A percentile compares a stretch with the other conserved stretches of the same genome.
Conservation (phyloP, 257 asterid genomes). For the Echium plantagineum region DNA sequence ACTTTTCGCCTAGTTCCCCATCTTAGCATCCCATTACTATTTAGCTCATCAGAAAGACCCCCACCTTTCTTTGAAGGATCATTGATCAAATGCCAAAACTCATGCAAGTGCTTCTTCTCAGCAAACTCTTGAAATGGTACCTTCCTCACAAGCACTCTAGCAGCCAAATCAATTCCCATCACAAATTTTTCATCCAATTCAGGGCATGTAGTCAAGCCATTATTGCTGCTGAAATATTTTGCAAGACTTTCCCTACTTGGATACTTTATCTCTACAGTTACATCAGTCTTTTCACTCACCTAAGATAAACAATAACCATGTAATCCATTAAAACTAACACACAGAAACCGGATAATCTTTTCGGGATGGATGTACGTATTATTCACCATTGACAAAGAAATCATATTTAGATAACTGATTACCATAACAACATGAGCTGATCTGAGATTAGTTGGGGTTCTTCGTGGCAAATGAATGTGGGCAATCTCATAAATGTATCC, state of each 20-base stretch:
- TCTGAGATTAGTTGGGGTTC: slow-evolving; percentile 64
- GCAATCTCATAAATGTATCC: slow-evolving; percentile 71
- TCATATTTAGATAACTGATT: slow-evolving; percentile 4
- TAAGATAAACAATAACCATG: slow-evolving; percentile 8
- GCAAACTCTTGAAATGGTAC: slow-evolving; percentile 38
- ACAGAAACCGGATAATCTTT: background rate
- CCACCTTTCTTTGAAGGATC: slow-evolving; percentile 23
- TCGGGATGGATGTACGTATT: no score
- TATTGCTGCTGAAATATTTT: slow-evolving; percentile 48
- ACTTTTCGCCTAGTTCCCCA: slow-evolving; percentile 88
- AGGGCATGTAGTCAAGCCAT: slow-evolving; percentile 44
- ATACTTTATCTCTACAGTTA: slow-evolving; percentile 51
- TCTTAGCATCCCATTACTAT: slow-evolving; percentile 49
- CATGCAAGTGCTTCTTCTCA: slow-evolving; percentile 36
- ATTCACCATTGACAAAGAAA: background rate
- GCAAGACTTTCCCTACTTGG: slow-evolving; percentile 64
- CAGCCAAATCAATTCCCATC: slow-evolving; percentile 52
- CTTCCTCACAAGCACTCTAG: slow-evolving; percentile 45
- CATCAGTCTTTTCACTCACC: slow-evolving; percentile 71
- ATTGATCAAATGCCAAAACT: slow-evolving; percentile 49
- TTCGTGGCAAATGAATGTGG: slow-evolving; percentile 50
- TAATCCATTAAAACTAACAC: no score
- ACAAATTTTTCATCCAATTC: slow-evolving; percentile 70
- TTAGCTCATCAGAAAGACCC: slow-evolving; percentile 37
- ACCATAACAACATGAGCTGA: slow-evolving; percentile 77